Evolutionary conservation across 2,329 filamentous ascomycete species (phyloP).

Genomic region (Aspergillus cejpii): DNA sequence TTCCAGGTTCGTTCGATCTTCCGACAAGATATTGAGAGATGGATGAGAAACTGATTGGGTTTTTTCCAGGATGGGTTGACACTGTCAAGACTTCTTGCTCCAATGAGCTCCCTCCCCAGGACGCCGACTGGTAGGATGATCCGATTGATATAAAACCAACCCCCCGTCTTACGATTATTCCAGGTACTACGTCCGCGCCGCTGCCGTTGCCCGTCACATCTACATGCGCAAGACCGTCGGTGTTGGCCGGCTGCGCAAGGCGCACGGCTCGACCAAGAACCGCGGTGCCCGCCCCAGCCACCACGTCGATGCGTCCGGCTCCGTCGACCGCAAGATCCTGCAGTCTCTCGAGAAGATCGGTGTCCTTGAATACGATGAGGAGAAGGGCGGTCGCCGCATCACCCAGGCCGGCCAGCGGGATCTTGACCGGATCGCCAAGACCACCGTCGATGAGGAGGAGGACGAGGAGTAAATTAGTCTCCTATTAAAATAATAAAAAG

Average conservation of each 20-base stretch:
- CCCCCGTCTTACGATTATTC: slow-evolving; percentile 4
- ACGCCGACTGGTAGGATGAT: slow-evolving; percentile 86
- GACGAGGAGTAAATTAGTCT: slow-evolving; percentile 40
- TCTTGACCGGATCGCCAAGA: slow-evolving; percentile 91
- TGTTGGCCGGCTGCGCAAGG: slow-evolving; percentile 94
- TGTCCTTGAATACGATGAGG: slow-evolving; percentile 94
- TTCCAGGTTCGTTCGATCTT: slow-evolving; percentile 52
- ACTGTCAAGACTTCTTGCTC: slow-evolving; percentile 96
- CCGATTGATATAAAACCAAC: slow-evolving; percentile 21
- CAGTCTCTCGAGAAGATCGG: slow-evolving; percentile 99
- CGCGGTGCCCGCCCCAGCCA: slow-evolving; percentile 83
- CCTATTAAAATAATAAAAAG: slow-evolving; percentile 24
- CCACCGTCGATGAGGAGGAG: slow-evolving; percentile 48
- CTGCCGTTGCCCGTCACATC: slow-evolving; percentile 93
- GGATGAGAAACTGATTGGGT: not conserved
- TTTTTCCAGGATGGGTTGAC: slow-evolving; percentile 89
- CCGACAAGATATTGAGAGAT: not conserved
- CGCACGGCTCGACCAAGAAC: slow-evolving; percentile 96
- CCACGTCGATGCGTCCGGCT: slow-evolving; percentile 92
- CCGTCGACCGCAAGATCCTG: slow-evolving; percentile 94
- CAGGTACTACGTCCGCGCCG: slow-evolving; percentile 74
- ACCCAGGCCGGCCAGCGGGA: slow-evolving; percentile 97
- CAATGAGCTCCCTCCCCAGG: slow-evolving; percentile 97
- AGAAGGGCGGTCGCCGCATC: slow-evolving; percentile 97
- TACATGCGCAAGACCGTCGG: slow-evolving; percentile 99